These are phyloP conservation scores for Colletotrichum chlorophyti DNA, from an alignment of 2,329 filamentous ascomycete genomes.

Conservation along the genomic window DNA sequence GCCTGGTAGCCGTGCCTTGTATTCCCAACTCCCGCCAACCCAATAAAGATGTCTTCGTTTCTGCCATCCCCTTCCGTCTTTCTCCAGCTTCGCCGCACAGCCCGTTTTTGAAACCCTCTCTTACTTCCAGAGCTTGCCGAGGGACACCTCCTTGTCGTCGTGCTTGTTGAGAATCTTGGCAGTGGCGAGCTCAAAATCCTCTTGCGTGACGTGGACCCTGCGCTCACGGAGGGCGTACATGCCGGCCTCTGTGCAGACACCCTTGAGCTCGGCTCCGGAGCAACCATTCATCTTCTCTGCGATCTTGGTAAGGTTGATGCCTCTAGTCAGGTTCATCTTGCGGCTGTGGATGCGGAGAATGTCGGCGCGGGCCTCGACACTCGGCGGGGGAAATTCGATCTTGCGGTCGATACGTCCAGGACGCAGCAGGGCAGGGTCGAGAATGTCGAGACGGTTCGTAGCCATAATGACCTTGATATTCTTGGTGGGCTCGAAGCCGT, in stretches of 20 bases:
- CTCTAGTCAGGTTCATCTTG: conserved; percentile 97
- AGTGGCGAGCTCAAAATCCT: conserved; percentile 97
- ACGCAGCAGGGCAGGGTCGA: conserved; percentile 91
- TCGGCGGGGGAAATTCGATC: conserved; percentile 98
- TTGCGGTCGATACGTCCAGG: conserved; percentile 98
- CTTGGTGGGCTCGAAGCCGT: conserved; percentile 98
- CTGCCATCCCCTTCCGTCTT: conserved; percentile 12
- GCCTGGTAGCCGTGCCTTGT: not conserved
- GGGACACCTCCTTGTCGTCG: conserved; percentile 94
- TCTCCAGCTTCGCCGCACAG: conserved; percentile 10
- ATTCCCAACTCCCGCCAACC: conserved; percentile 21
- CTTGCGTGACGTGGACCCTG: conserved; percentile 96
- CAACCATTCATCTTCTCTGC: conserved; percentile 99
- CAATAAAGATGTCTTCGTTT: conserved; percentile 24
- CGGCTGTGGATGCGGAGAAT: conserved; percentile 97
- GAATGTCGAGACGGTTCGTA: conserved; percentile 95
- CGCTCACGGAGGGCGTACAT: conserved; percentile 98
- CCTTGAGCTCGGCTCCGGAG: conserved; percentile 96
- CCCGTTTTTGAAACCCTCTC: not conserved
- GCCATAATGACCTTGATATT: conserved; percentile 99
- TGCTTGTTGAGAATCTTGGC: conserved; percentile 99
- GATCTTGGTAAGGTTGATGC: conserved; percentile 97
- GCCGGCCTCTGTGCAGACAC: conserved; percentile 96
- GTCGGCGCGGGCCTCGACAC: conserved; percentile 93
- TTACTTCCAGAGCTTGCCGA: conserved; percentile 78